phyloP scores from a whole-genome alignment of 805 yeast species.

The Wickerhamomyces sydowiorum region DNA sequence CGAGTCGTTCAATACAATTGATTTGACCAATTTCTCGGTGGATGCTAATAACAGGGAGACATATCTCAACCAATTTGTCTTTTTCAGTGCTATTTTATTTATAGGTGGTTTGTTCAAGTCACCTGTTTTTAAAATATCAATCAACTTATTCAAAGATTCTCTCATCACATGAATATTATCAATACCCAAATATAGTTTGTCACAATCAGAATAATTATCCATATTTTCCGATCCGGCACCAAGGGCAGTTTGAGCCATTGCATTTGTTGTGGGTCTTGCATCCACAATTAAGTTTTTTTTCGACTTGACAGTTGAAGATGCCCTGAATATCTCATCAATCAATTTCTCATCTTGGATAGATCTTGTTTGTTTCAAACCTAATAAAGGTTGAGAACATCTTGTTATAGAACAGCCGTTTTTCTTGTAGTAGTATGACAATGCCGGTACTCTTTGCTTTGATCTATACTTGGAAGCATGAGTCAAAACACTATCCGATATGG shows the following conservation, averaged over 20 bases:
- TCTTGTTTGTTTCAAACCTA: conserved; percentile 81
- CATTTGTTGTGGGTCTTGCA: conserved; percentile 89
- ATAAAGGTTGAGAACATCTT: conserved; percentile 88
- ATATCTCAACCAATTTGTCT: conserved; percentile 77
- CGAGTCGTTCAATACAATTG: conserved; percentile 76
- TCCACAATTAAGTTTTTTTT: conserved; percentile 73
- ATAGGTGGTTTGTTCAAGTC: conserved; percentile 48
- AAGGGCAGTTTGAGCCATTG: conserved; percentile 91
- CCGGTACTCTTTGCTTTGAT: conserved; percentile 82
- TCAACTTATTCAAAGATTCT: conserved; percentile 65
- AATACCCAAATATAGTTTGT: conserved; percentile 78
- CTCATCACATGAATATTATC: conserved; percentile 96
- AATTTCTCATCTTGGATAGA: conserved; percentile 89
- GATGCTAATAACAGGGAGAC: conserved; percentile 64
- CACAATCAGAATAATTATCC: conserved; percentile 71
- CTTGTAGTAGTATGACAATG: conserved; percentile 67
- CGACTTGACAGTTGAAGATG: conserved; percentile 6
- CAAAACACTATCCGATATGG: conserved; percentile 75
- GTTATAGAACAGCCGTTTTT: conserved; percentile 73
- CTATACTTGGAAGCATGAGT: conserved; percentile 81
- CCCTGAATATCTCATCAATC: conserved; percentile 61
- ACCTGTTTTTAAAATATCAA: conserved; percentile 58
- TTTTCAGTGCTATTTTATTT: conserved; percentile 50
- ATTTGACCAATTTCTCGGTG: conserved; percentile 71
- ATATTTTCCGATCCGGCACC: conserved; percentile 98